A percentile compares a stretch with the other conserved stretches of the same genome.
Conservation (phyloP, 257 asterid genomes). For the Solanum ossicruentum region DNA sequence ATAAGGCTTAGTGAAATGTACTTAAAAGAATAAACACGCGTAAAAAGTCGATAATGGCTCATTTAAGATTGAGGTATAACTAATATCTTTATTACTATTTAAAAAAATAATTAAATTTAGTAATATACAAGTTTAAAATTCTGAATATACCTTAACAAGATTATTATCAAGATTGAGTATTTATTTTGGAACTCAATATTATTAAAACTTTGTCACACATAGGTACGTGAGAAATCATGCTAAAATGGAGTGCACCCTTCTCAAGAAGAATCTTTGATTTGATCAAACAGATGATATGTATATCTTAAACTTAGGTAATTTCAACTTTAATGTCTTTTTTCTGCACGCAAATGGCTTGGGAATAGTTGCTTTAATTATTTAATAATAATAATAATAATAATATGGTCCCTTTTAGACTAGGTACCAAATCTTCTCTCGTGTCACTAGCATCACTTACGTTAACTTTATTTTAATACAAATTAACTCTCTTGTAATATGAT, state of each 20-base stretch:
- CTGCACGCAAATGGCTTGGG: neutral
- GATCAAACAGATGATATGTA: neutral
- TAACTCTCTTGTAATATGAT: neutral
- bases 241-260: neutral
- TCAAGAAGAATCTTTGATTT: constrained; percentile 14
- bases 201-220: neutral
- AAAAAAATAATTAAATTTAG: too few relatives aligned
- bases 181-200: too few relatives aligned
- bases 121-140: too few relatives aligned
- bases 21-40: too few relatives aligned
- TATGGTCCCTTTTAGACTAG: neutral
- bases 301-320: neutral
- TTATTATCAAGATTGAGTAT: too few relatives aligned
- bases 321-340: neutral
- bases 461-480: neutral
- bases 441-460: neutral
- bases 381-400: neutral
- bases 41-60: too few relatives aligned
- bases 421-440: neutral
- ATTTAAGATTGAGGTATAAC: too few relatives aligned
- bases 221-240: neutral
- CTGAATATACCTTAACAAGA: too few relatives aligned
- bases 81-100: too few relatives aligned
- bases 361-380: neutral
- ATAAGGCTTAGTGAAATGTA: too few relatives aligned